These are phyloP conservation scores for Botryococcus braunii DNA, from an alignment of 163 green algal genomes.

Conservation along the genomic window DNA sequence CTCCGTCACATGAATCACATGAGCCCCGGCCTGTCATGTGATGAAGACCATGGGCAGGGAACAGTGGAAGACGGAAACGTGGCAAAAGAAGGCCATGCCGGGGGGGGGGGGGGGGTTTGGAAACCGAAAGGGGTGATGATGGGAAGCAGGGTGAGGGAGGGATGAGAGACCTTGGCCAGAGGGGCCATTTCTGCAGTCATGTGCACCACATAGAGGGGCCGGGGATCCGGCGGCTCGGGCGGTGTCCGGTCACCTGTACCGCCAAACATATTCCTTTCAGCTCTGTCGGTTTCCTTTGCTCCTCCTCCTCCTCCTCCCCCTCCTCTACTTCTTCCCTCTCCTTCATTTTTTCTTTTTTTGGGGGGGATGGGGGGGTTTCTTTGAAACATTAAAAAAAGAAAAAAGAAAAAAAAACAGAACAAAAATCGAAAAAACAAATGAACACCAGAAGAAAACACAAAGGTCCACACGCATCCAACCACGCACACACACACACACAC, in stretches of 20 bases:
- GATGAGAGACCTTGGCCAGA: constrained; percentile 72
- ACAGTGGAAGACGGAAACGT: too few relatives aligned
- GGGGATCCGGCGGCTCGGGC: background rate
- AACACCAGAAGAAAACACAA: too few relatives aligned
- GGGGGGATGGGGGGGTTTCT: background rate
- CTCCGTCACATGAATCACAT: background rate
- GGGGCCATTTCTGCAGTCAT: constrained; percentile 92
- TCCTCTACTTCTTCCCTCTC: background rate
- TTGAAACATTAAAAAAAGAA: background rate
- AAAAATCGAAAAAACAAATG: too few relatives aligned
- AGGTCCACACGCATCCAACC: too few relatives aligned
- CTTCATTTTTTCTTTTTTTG: background rate
- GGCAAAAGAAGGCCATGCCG: too few relatives aligned
- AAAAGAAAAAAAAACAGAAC: background rate
- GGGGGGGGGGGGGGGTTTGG: background rate
- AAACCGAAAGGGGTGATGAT: background rate
- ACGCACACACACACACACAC: too few relatives aligned
- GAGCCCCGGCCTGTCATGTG: too few relatives aligned
- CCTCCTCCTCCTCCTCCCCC: background rate
- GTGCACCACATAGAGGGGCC: constrained; percentile 68
- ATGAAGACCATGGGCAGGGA: too few relatives aligned
- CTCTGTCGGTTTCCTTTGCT: background rate
- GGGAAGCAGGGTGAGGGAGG: background rate
- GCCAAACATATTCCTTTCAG: background rate
- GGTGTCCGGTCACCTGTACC: background rate